Evolutionary conservation across 768 basidiomycete genomes (phyloP).

Genomic region (Termitomyces heimii): DNA sequence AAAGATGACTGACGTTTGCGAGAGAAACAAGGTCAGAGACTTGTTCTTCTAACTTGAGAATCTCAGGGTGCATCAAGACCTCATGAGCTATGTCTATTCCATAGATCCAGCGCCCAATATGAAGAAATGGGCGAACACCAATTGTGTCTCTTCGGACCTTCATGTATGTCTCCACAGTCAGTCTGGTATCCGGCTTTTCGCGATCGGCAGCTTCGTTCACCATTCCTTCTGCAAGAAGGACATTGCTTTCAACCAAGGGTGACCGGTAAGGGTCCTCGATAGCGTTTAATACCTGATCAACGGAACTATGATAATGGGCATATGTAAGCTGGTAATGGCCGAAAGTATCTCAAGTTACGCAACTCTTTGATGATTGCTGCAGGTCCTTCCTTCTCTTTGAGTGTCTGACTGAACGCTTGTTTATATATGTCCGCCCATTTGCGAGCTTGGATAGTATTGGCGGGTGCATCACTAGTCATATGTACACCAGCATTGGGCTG

Average conservation of each 20-base stretch:
- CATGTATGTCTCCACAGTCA: no score
- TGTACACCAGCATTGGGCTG: neutral
- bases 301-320: neutral
- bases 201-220: conserved; percentile 8
- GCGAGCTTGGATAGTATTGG: neutral
- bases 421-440: conserved; percentile 6
- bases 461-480: conserved; percentile 1
- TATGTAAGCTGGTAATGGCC: neutral
- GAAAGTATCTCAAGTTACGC: neutral
- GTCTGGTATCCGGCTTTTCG: neutral
- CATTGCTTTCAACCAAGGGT: neutral
- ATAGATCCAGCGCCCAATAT: no score
- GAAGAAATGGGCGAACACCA: no score
- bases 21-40: no score
- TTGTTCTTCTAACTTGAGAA: no score
- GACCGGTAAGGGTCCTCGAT: neutral
- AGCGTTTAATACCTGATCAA: neutral
- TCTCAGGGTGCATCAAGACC: no score
- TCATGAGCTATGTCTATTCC: no score
- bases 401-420: conserved; percentile 1
- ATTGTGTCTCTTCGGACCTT: no score
- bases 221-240: conserved; percentile 4
- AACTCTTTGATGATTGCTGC: conserved; percentile 2
- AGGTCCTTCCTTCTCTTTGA: neutral
- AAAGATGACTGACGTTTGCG: neutral